Base-by-base conservation (phyloP, 2,329 filamentous ascomycete species). In the Mollisia scopiformis region DNA sequence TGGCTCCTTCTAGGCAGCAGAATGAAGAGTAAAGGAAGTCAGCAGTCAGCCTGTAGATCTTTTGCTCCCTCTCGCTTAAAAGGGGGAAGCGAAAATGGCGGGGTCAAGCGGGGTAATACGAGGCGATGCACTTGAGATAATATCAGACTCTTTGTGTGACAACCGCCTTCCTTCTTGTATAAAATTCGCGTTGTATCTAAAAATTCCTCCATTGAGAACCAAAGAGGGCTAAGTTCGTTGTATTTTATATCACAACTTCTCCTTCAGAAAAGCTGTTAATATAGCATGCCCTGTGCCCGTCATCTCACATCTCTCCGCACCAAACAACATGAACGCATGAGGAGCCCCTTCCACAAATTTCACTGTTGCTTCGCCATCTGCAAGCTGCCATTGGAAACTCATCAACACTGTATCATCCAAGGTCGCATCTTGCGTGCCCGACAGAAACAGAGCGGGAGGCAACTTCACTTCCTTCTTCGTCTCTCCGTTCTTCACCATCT, bases 361-460 rank as follows among this genome's bases (percentile, higher is more conserved):
- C 6, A 83, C 73, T 3, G 83, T 72, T 1, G 75, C 75, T 69
- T 82, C 79, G 11, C 75, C 76, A 5, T 81, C 80, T 64, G 74
- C 76, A 69, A 80, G 79, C 64, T 68, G 68, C 82, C 82, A 85
- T 73, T 84, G 84, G 1, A 75, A 69, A 5, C 76, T 74, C 82
- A 86, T 84, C 2, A 85, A 68, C 62, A 85, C 62, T 11, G 76
- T 76, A 68, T 86, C 82, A 61, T 80, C 76, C 2, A 85, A 68
- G 62, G 85, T 62, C 16, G 76, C 75, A 68, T 86, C 83, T 58
- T 80, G 75, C 16, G 80, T 84, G 0, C 83, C 82, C 59, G 78
- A 81, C 1, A 78, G 73, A 66, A 85, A 85, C 30, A 86, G 66
- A 10, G 82, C 81, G 0, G 80, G 77, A 35, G 82, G 82, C 33